Evolutionary conservation across 768 basidiomycete genomes (phyloP).

Genomic region (Calvatia gigantea): DNA sequence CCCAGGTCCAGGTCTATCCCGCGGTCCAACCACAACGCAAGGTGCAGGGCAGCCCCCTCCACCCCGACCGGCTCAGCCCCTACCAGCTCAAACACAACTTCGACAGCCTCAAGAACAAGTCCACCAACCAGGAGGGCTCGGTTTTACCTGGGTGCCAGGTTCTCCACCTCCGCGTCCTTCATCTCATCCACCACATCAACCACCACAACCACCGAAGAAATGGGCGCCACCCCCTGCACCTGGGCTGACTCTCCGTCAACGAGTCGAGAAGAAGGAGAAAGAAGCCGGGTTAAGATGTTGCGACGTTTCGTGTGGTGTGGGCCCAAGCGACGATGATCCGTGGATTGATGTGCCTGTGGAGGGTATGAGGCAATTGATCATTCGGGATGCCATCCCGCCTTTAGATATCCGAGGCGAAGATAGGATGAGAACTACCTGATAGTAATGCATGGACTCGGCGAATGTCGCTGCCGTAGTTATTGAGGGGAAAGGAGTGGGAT

Average conservation of each 20-base stretch:
- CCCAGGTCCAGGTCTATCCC: background rate
- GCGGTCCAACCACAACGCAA: background rate
- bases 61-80: background rate
- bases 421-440: too few relatives aligned
- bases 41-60: background rate
- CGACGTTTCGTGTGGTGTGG: slow-evolving; percentile 71
- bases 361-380: slow-evolving; percentile 34
- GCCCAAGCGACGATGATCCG: slow-evolving; percentile 73
- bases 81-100: slow-evolving; percentile 8
- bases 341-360: slow-evolving; percentile 26
- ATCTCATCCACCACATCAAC: slow-evolving; percentile 8
- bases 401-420: too few relatives aligned
- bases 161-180: slow-evolving; percentile 3
- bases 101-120: slow-evolving; percentile 1
- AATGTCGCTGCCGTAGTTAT: too few relatives aligned
- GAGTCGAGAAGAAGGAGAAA: slow-evolving; percentile 68
- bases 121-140: background rate
- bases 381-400: slow-evolving; percentile 21
- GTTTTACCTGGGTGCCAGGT: background rate
- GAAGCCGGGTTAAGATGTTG: slow-evolving; percentile 70
- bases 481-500: slow-evolving; percentile 5
- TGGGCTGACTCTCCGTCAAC: slow-evolving; percentile 68
- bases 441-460: too few relatives aligned
- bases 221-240: slow-evolving; percentile 66
- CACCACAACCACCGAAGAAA: slow-evolving; percentile 30